Evolutionary conservation across 2,329 filamentous ascomycete genomes (phyloP).

Genomic region (Zymoseptoria pseudotritici): DNA sequence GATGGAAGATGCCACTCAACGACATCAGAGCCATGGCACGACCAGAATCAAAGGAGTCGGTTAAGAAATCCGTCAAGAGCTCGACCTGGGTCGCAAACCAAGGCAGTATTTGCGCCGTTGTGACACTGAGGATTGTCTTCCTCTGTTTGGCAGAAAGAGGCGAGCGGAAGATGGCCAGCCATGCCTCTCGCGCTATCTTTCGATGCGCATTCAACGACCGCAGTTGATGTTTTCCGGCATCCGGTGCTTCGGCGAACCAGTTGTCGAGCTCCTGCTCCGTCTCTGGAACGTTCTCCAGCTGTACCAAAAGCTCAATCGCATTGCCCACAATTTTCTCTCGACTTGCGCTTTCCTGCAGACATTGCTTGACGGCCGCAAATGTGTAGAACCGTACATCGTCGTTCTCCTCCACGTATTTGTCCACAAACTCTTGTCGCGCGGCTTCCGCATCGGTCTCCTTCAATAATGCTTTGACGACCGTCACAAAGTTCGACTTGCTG

Average conservation of each 20-base stretch:
- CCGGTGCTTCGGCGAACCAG: constrained; percentile 59
- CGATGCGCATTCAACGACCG: constrained; percentile 64
- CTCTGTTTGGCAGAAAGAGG: constrained; percentile 64
- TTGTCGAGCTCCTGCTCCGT: constrained; percentile 58
- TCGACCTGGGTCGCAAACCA: constrained; percentile 79
- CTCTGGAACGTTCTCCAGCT: constrained; percentile 63
- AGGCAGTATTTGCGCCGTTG: constrained; percentile 72
- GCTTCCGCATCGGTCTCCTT: constrained; percentile 49
- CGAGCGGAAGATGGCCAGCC: constrained; percentile 68
- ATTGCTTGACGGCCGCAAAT: constrained; percentile 63
- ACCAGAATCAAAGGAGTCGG: constrained; percentile 82
- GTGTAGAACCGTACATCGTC: constrained; percentile 82
- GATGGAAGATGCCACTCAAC: constrained; percentile 85
- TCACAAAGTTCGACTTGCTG: constrained; percentile 49
- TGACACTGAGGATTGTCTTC: constrained; percentile 67
- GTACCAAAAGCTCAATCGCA: constrained; percentile 55
- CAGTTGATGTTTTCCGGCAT: constrained; percentile 60
- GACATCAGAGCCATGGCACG: constrained; percentile 83
- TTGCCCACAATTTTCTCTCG: constrained; percentile 45
- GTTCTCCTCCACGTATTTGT: constrained; percentile 70
- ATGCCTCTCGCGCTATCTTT: constrained; percentile 75
- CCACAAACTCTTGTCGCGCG: constrained; percentile 63
- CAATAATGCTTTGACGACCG: constrained; percentile 58
- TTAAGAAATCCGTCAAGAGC: constrained; percentile 89
- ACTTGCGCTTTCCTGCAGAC: constrained; percentile 16